Base-by-base conservation (phyloP, 2,329 filamentous ascomycete species). In the Microascus cirrosus region DNA sequence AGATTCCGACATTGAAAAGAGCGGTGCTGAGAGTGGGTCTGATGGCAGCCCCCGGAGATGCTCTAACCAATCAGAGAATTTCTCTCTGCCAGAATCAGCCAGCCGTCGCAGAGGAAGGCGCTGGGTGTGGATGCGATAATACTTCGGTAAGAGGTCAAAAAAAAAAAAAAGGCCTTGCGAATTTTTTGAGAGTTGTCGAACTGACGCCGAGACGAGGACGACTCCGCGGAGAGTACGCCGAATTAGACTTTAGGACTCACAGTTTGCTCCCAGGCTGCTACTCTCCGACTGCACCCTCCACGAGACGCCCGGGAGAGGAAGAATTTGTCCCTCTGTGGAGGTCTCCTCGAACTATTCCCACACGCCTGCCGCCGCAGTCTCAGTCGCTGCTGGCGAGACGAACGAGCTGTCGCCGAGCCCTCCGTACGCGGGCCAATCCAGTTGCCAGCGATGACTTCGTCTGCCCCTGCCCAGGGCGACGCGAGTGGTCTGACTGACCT, bases 371-470 rank as follows among this genome's bases (percentile, higher is more conserved):
- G n/a, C 45, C n/a, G 45, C 55, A 20, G 42, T 56, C 55, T n/a
- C 55, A 56, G 25, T 51, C 42, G 24, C 55, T 48, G 42, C 28
- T 22, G 45, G 55, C 48, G 51, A 54, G 78, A 75, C 77, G 78
- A 79, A 81, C 73, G 77, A 81, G 78, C 79, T 80, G 77, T 77
- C n/a, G 39, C 39, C 70, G 64, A 62, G 22, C 56, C 28, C 53
- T 54, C 2, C 20, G 12, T 7, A 10, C 18, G 8, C 20, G 32
- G 24, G 39, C 34, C 48, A 45, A 36, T 22, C 24, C 58, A 63
- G 68, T 69, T 76, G 72, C 22, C 71, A 81, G 79, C 78, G 78
- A 82, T 82, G 79, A 81, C 77, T 80, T 82, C 79, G 79, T 80
- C 78, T 69, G 73, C 69, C 69, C 48, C 24, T 42, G 15, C 56